A percentile compares a stretch with the other conserved stretches of the same genome.
Evolutionary conservation across 2,329 filamentous ascomycete genomes (phyloP).

Genomic region (Sordariomycetes sp.): DNA sequence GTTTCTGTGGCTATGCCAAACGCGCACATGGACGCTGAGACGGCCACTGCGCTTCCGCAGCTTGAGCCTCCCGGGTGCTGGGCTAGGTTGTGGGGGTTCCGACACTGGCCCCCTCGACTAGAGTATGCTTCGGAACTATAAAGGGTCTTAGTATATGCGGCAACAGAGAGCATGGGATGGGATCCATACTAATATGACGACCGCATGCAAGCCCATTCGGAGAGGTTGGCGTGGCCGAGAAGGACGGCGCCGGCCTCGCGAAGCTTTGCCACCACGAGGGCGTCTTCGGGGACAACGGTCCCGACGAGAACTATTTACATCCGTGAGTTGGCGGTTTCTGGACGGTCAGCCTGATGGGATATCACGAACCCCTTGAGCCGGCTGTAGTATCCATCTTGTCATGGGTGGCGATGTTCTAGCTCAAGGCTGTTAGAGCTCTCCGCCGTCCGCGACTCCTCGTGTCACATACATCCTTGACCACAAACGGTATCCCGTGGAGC

Average conservation of each 20-base stretch:
- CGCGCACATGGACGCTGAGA: slow-evolving; percentile 50
- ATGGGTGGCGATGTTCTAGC: slow-evolving; percentile 50
- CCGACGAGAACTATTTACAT: slow-evolving; percentile 48
- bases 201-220: slow-evolving; percentile 67
- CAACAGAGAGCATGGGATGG: not conserved
- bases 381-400: slow-evolving; percentile 67
- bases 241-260: slow-evolving; percentile 57
- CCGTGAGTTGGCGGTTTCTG: too few relatives aligned
- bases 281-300: slow-evolving; percentile 56
- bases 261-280: slow-evolving; percentile 49
- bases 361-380: slow-evolving; percentile 32
- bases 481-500: slow-evolving; percentile 65
- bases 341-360: too few relatives aligned
- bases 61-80: slow-evolving; percentile 59
- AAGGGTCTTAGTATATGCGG: not conserved
- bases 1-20: slow-evolving; percentile 67
- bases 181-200: slow-evolving; percentile 41
- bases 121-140: slow-evolving; percentile 52
- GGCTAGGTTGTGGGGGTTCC: slow-evolving; percentile 59
- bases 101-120: slow-evolving; percentile 50
- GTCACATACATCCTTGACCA: slow-evolving; percentile 49
- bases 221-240: slow-evolving; percentile 59
- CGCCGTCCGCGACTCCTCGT: too few relatives aligned
- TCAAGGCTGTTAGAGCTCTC: not conserved
- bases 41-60: slow-evolving; percentile 54